Evolutionary conservation across 2,329 filamentous ascomycete species (phyloP).

Genomic region (Chrysoporthe cubensis): DNA sequence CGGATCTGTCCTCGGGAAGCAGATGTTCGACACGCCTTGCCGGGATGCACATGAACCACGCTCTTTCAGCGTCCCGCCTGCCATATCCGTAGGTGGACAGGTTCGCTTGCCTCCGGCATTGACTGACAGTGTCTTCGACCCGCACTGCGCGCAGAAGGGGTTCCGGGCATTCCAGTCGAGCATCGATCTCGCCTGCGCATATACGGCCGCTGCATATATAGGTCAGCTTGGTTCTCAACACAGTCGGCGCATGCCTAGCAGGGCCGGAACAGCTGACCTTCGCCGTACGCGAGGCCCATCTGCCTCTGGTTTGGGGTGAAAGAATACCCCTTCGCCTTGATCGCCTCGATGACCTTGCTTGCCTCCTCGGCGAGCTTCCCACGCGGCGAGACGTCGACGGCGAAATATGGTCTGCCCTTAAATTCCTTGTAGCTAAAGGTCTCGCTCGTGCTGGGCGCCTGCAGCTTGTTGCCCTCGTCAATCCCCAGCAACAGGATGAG

Average conservation of each 20-base stretch:
- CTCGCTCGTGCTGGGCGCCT: conserved; percentile 34
- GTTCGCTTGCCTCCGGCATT: conserved; percentile 81
- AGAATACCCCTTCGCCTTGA: conserved; percentile 63
- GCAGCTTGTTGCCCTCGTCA: conserved; percentile 60
- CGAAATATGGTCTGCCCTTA: conserved; percentile 82
- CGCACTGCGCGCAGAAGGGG: conserved; percentile 89
- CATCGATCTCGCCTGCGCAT: conserved; percentile 84
- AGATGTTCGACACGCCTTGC: conserved; percentile 84
- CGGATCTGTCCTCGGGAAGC: conserved; percentile 89
- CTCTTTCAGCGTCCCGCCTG: conserved; percentile 49
- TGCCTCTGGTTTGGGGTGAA: conserved; percentile 65
- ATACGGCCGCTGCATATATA: conserved; percentile 72
- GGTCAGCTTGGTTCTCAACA: conserved; percentile 24
- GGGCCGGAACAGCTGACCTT: conserved; percentile 43
- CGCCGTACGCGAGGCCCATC: conserved; percentile 49
- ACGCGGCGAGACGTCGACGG: conserved; percentile 81
- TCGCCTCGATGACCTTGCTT: conserved; percentile 53
- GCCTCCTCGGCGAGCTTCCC: conserved; percentile 65
- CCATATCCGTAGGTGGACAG: conserved; percentile 73
- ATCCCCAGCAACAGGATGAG: conserved; percentile 85
- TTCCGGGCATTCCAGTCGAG: conserved; percentile 95
- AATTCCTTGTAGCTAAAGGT: conserved; percentile 71
- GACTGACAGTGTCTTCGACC: conserved; percentile 76
- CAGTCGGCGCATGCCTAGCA: neutral
- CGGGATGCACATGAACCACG: conserved; percentile 79